Conservation (phyloP, 495 filamentous ascomycete species). For the Penicillium malachiteum region DNA sequence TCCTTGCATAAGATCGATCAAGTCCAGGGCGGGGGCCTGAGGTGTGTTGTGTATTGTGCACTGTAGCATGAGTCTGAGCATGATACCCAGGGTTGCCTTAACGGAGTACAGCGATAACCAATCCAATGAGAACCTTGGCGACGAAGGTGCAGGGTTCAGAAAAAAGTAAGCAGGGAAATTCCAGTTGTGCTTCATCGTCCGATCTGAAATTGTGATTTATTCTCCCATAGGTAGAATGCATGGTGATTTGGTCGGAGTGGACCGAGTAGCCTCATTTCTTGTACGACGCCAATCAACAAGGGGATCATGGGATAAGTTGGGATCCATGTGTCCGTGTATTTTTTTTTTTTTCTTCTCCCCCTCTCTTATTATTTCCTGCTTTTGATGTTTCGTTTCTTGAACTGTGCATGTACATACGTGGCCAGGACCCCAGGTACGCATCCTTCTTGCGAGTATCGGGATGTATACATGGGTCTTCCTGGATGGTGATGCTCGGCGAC, state of each 20-base stretch:
- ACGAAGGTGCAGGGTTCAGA: background rate
- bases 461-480: constrained; percentile 27
- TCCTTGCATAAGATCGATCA: constrained; percentile 4
- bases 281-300: background rate
- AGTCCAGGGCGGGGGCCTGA: constrained; percentile 17
- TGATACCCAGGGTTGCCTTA: background rate
- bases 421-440: constrained; percentile 22
- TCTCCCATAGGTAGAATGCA: background rate
- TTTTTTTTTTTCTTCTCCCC: no score
- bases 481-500: background rate
- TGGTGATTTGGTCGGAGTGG: constrained; percentile 5
- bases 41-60: background rate
- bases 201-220: constrained; percentile 8
- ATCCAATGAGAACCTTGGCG: background rate
- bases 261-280: constrained; percentile 15
- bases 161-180: background rate
- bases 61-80: no score
- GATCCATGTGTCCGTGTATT: background rate
- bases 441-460: constrained; percentile 1
- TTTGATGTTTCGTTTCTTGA: no score
- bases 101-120: background rate
- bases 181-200: constrained; percentile 6
- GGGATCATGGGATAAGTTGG: background rate
- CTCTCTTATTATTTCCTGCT: no score
- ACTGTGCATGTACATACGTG: constrained; percentile 13